Conservation (phyloP, 129 eudicot species). For the Glebionis coronaria region DNA sequence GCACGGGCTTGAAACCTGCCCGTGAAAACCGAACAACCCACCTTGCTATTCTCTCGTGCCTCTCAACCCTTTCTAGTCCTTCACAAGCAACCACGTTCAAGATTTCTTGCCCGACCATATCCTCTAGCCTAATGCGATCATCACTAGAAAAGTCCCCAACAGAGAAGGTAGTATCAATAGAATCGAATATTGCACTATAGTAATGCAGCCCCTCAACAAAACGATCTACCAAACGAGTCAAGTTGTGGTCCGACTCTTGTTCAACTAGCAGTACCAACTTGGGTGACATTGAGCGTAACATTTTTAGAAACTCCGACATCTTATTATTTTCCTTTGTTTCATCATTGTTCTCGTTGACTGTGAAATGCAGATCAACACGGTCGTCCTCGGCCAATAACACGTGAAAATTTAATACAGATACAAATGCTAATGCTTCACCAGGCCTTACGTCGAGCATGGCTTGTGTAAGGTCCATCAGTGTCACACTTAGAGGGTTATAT, state of each 20-base stretch:
- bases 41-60: slow-evolving; percentile 45
- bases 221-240: slow-evolving; percentile 40
- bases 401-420: slow-evolving; percentile 44
- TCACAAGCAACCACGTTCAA: slow-evolving; percentile 52
- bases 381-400: slow-evolving; percentile 46
- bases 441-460: slow-evolving; percentile 43
- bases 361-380: slow-evolving; percentile 32
- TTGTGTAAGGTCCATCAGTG: slow-evolving; percentile 32
- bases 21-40: slow-evolving; percentile 40
- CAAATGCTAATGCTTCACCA: slow-evolving; percentile 48
- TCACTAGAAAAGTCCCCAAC: slow-evolving; percentile 24
- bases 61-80: slow-evolving; percentile 54
- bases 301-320: slow-evolving; percentile 34
- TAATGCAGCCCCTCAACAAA: slow-evolving; percentile 51
- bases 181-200: slow-evolving; percentile 55
- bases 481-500: slow-evolving; percentile 42
- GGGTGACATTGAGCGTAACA: slow-evolving; percentile 43
- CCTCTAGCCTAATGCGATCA: slow-evolving; percentile 40
- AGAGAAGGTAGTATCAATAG: slow-evolving; percentile 32
- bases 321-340: slow-evolving; percentile 23
- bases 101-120: slow-evolving; percentile 54
- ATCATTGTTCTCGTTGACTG: slow-evolving; percentile 20
- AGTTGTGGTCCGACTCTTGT: slow-evolving; percentile 56
- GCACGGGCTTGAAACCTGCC: slow-evolving; percentile 47
- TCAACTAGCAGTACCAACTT: slow-evolving; percentile 44